Evolutionary conservation across 352 stramenopile genomes (phyloP), one percentile per base, ranked within the genome.

Genomic region (Blastocystis sp.): DNA sequence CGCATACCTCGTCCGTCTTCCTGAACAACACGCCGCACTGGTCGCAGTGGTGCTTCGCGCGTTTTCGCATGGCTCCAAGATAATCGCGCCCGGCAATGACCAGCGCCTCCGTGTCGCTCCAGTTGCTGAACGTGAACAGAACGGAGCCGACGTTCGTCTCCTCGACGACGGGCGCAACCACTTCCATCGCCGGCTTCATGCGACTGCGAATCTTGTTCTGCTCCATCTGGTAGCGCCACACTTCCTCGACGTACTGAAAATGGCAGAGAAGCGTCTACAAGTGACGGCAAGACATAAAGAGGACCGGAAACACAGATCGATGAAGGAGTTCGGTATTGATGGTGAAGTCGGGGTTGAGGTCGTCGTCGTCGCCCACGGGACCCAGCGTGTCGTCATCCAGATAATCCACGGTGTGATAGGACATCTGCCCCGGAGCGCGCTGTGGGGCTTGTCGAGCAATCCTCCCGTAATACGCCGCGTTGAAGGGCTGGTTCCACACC

Each of bases 241-340:
- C 74, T 21, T 85, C 35, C 4, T 69, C 21, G 37, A 85, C 51
- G 41, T 67, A 85, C 29, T 85, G 50, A 31, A 85, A 67, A 24
- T 85, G 74, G 12, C 45, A 67, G 12, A 39, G 74, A 24, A 85
- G n/a, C 6, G 74, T 85, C 74, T 85, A 19, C 19, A 2, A 10
- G 59, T 67, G 37, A 67, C 4, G 3, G 4, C 0, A n/a, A 67
- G 29, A 9, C 6, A 31, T 21, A 16, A 31, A 45, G 9, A 12
- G 12, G 59, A 85, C 74, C 2, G 74, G 33, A 41, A 69, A 69
- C 2, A 85, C 74, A 3, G 24, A 29, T 16, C 41, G 55, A 31
- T 85, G 29, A 16, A 85, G 51, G 6, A 85, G 37, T 10, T 85
- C 74, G 26, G 55, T 67, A 31, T 85, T 85, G 37, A 85, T 85